These are phyloP conservation scores for Exobasidium cylindrosporum DNA, from an alignment of 1,284 basidiomycete genomes.

Conservation along the genomic window DNA sequence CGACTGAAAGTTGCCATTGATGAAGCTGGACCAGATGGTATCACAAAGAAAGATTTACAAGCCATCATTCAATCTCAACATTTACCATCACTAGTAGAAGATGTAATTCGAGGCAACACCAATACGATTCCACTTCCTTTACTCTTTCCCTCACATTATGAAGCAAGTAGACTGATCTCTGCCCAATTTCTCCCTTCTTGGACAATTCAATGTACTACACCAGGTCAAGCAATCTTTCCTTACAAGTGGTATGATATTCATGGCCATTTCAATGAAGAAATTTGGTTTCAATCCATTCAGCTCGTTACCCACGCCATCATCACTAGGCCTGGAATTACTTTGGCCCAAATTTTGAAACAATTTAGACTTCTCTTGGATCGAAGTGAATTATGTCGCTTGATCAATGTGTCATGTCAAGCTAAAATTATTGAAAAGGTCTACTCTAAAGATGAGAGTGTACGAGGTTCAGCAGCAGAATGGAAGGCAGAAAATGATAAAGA, in stretches of 20 bases:
- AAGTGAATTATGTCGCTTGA: not conserved
- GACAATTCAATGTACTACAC: not conserved
- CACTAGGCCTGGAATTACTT: not conserved
- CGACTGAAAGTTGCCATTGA: not conserved
- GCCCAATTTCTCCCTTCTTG: not conserved
- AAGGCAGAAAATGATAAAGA: not conserved
- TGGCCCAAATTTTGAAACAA: not conserved
- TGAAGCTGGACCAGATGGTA: not conserved
- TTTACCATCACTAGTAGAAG: not conserved
- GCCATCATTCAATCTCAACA: not conserved
- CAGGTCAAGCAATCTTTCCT: not conserved
- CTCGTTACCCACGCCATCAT: not conserved
- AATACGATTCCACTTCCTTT: not conserved
- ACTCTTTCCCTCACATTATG: not conserved
- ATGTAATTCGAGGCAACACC: not conserved
- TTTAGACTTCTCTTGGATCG: not conserved
- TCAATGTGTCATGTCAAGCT: not conserved
- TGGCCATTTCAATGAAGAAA: not conserved
- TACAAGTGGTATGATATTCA: not conserved
- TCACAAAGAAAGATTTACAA: not conserved
- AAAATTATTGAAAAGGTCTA: not conserved
- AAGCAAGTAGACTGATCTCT: not conserved
- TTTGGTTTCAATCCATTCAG: not conserved
- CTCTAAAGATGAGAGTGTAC: not conserved
- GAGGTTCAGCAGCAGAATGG: not conserved